A percentile compares a stretch with the other conserved stretches of the same genome.
phyloP scores from a whole-genome alignment of 2,329 filamentous ascomycete genomes.

The Fusarium gaditjirri region DNA sequence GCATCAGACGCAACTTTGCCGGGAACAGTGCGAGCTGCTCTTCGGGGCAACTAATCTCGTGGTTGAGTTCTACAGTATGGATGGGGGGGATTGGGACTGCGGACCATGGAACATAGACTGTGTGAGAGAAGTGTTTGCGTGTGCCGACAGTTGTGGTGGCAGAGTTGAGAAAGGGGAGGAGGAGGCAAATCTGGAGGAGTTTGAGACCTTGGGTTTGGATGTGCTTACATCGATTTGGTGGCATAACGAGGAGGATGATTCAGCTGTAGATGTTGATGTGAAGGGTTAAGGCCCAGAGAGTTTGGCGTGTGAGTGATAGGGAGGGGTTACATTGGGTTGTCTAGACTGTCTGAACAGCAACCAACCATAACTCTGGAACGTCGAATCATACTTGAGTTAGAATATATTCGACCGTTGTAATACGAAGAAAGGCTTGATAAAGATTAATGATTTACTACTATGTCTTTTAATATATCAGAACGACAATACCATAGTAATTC shows the following conservation, averaged over 20 bases:
- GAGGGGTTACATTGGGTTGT: constrained; percentile 5
- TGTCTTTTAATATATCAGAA: not conserved
- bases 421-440: not conserved
- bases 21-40: constrained; percentile 2
- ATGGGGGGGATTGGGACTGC: constrained; percentile 2
- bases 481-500: not conserved
- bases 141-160: not conserved
- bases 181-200: constrained; percentile 3
- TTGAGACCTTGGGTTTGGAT: constrained; percentile 13
- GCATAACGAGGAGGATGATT: constrained; percentile 10
- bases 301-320: not conserved
- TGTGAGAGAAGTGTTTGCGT: constrained; percentile 12
- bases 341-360: not conserved
- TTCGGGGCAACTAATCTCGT: constrained; percentile 11
- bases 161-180: not conserved
- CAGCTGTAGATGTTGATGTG: constrained; percentile 14
- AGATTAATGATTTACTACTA: not conserved
- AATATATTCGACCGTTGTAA: too few species aligned
- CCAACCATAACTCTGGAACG: not conserved
- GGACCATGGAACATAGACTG: constrained; percentile 16
- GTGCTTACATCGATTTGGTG: constrained; percentile 10
- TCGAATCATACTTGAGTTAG: not conserved
- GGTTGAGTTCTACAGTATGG: constrained; percentile 21
- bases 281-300: constrained; percentile 8
- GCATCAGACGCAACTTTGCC: constrained; percentile 4